Base-by-base conservation (phyloP, 305 asterid species). In the Fraxinus nigra region DNA sequence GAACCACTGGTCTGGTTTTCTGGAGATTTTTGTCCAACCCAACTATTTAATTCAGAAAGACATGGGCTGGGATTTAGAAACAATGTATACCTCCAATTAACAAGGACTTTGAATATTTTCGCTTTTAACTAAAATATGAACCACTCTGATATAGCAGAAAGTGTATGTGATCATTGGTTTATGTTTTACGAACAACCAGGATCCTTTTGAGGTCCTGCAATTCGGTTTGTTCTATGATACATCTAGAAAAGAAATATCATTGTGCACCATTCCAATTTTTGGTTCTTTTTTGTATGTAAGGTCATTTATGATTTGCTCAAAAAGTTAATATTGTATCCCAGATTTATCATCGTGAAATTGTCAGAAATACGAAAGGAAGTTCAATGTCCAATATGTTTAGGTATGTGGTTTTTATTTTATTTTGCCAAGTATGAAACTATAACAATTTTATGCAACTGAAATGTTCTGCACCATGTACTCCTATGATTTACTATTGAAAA, bases 311-410 rank as follows among this genome's bases (percentile, higher is more conserved):
- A 34, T 56, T 28, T 79, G 37, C 77, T 11, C 87, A 37, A 81
- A 22, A 37, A 38, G 16, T 63, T 82, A 81, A 20, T 84, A 79
- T 24, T 85, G 63, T 79, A 77, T 85, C 82, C 69, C 89, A 87
- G 92, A 83, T 86, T 81, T 87, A 74, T 94, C 79, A 10, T 80
- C 3, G 92, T 94, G 83, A 92, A 87, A 82, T 79, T 92, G 89
- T 89, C 94, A 37, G 97, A 94, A 80, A 82, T 93, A 70, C 95
- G 97, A 77, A 93, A 91, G 87, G 98, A 94, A 85, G 94, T 94
- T 67, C 97, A 94, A 82, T 94, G 97, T 88, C 97, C 98, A 77
- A 92, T 94, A 90, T 94, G 97, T 81, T 83, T 89, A 87, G 89
- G 85, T 88, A 77, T 30, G 77, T 56, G 81, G 65, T 85, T 80